A percentile compares a stretch with the other conserved stretches of the same genome.
These are phyloP conservation scores for Cymbopogon citratus DNA, from an alignment of 176 grass and related monocot genomes.

Conservation along the genomic window DNA sequence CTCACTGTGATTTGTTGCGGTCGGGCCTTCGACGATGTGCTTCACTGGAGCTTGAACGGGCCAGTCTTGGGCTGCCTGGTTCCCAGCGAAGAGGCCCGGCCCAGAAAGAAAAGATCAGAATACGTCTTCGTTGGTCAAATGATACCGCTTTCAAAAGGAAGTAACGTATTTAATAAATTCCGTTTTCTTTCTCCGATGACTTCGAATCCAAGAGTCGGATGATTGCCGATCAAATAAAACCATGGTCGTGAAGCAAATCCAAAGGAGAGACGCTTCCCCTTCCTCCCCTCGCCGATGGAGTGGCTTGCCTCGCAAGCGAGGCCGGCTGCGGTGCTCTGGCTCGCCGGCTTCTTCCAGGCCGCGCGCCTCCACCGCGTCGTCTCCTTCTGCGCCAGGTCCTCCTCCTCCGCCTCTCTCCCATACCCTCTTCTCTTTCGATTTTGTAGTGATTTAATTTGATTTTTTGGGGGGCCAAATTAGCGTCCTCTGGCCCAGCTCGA, in stretches of 20 bases:
- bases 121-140: neutral
- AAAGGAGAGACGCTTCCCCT: neutral
- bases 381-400: slow-evolving; percentile 50
- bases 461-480: neutral
- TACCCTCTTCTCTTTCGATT: neutral
- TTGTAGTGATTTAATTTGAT: neutral
- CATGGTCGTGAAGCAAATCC: neutral
- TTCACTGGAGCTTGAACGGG: neutral
- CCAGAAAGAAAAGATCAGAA: neutral
- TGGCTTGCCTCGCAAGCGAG: slow-evolving; percentile 60
- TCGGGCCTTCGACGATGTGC: neutral
- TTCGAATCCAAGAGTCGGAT: slow-evolving; percentile 1
- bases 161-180: neutral
- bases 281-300: slow-evolving; percentile 27
- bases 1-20: neutral
- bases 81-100: neutral
- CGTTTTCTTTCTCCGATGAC: neutral
- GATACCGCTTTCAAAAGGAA: neutral
- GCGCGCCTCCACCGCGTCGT: slow-evolving; percentile 54
- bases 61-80: neutral
- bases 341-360: slow-evolving; percentile 76
- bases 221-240: slow-evolving; percentile 17
- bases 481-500: neutral
- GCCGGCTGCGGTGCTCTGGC: slow-evolving; percentile 50
- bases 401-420: neutral